These are phyloP conservation scores for Sesbania bispinosa DNA, from an alignment of 306 rosid species.

Conservation along the genomic window DNA sequence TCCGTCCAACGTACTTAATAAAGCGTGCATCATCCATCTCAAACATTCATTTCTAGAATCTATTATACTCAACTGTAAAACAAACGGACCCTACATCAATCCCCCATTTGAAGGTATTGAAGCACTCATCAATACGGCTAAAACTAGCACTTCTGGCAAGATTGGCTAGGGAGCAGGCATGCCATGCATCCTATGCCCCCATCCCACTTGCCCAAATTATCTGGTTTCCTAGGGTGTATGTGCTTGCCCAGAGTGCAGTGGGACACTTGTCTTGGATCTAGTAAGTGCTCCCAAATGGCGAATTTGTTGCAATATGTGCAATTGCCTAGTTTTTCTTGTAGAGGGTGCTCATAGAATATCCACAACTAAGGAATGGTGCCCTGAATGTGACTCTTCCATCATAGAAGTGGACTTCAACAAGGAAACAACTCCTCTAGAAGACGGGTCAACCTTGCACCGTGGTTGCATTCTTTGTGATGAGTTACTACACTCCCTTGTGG, in stretches of 20 bases:
- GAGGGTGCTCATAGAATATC: constrained; percentile 90
- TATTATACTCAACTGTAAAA: no score
- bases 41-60: no score
- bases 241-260: constrained; percentile 95
- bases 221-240: constrained; percentile 82
- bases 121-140: constrained; percentile 49
- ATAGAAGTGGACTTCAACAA: constrained; percentile 94
- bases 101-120: constrained; percentile 97
- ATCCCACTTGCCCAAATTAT: constrained; percentile 87
- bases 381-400: constrained; percentile 75
- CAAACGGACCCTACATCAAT: no score
- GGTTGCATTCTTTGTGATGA: constrained; percentile 95
- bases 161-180: constrained; percentile 89
- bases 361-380: constrained; percentile 64
- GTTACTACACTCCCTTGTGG: constrained; percentile 86
- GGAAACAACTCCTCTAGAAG: constrained; percentile 83
- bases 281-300: constrained; percentile 91
- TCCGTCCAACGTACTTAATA: no score
- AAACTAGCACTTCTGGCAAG: constrained; percentile 55
- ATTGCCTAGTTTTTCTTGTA: constrained; percentile 85
- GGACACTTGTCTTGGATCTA: constrained; percentile 86
- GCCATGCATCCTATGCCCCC: constrained; percentile 94
- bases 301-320: constrained; percentile 82
- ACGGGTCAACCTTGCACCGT: constrained; percentile 69
- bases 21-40: no score